Base-by-base conservation (phyloP, 768 basidiomycete species). In the Tylopilus sp. region DNA sequence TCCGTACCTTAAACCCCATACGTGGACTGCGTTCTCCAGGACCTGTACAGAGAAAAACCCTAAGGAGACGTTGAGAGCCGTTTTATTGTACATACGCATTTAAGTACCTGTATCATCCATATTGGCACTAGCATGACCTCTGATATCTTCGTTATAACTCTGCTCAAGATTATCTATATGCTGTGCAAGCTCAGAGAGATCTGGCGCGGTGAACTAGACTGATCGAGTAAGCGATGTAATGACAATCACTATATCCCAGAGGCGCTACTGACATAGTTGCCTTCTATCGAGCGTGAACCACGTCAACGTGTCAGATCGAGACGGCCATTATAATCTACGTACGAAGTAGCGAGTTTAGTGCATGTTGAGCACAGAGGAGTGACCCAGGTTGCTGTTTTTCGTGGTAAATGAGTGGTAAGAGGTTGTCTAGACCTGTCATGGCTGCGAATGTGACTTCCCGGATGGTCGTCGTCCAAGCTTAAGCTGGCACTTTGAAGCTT, bases 31-130 rank as follows among this genome's bases (percentile, higher is more conserved):
- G 50, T 85, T 80, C 60, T 93, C 89, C 17, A 96, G 68, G 2
- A 96, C 94, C 57, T 93, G 92, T 1, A 96, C 79, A 3, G 93
- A 95, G 71, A 97, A 97, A 69, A 92, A 97, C 2, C 91, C 90
- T 92, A 58, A 14, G 21, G 34, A 47, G 43, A 48, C 12, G 2
- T 28, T 60, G 24, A 55, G 26, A 5, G 3, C 16, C 22, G 14
- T 13, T n/a, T 29, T 10, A 6, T 8, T n/a, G 22, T 11, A 9
- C 4, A 44, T 12, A 16, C 33, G 7, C 0, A 12, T 10, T 45
- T 10, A 50, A 62, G 30, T 55, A 84, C 92, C 93, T 25, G 91
- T 92, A 67, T 95, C 93, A 60, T 97, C 93, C 88, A 94, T 91
- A 64, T 97, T 97, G 54, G 79, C 75, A 71, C 87, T 86, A 37